Percentiles rank a stretch among this genome's conserved stretches.
Evolutionary conservation across 495 filamentous ascomycete genomes (phyloP).

Genomic region (Xylaria palmicola): DNA sequence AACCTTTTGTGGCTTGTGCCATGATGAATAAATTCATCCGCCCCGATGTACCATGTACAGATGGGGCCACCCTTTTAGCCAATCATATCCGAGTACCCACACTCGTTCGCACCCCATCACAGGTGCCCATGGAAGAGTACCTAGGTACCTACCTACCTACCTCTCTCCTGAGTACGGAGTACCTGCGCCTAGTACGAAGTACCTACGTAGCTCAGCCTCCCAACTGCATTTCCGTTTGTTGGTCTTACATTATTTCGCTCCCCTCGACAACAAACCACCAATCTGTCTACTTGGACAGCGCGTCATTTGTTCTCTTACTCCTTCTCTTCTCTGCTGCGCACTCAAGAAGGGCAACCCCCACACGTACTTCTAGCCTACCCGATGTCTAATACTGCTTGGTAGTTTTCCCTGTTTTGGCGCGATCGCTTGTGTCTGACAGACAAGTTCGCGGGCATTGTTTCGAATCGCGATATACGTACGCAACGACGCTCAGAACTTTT

Average conservation of each 20-base stretch:
- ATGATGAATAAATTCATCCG: not conserved
- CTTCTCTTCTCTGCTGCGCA: not conserved
- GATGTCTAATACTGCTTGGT: not conserved
- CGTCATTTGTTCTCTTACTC: not conserved
- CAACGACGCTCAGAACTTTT: slow-evolving; percentile 3
- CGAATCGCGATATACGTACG: slow-evolving; percentile 7
- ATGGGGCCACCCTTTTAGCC: not conserved
- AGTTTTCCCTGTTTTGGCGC: not conserved
- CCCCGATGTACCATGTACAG: no score
- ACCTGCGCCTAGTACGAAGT: no score
- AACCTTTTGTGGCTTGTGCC: not conserved
- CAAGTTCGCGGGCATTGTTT: slow-evolving; percentile 1
- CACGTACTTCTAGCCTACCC: not conserved
- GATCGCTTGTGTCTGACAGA: slow-evolving; percentile 15
- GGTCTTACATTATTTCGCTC: slow-evolving; percentile 11
- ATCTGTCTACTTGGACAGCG: not conserved
- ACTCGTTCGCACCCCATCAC: no score
- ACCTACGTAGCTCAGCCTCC: not conserved
- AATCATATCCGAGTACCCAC: not conserved
- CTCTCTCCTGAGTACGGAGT: no score
- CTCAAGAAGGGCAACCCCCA: no score
- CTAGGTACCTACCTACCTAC: no score
- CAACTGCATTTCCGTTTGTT: not conserved
- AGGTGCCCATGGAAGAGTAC: no score
- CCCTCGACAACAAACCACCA: not conserved